A percentile compares a stretch with the other conserved stretches of the same genome.
phyloP scores from a whole-genome alignment of 495 filamentous ascomycete species.

The Aspergillus cavernicola region DNA sequence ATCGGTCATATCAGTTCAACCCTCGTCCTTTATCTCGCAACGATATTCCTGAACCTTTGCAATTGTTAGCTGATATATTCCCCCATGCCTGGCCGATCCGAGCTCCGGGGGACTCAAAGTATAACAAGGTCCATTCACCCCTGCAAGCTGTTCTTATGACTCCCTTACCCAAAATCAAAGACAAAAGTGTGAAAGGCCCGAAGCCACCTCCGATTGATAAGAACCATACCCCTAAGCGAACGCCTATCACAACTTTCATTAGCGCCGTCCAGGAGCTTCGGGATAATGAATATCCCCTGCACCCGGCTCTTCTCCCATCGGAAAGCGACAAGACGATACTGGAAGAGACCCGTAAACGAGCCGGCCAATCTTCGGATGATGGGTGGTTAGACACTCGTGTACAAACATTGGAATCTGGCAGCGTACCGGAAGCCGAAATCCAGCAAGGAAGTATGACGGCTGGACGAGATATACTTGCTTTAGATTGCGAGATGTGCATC shows the following conservation, averaged over 20 bases:
- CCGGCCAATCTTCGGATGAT: slow-evolving; percentile 46
- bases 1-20: slow-evolving; percentile 58
- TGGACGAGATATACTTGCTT: slow-evolving; percentile 72
- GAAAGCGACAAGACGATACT: slow-evolving; percentile 41
- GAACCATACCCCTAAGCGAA: slow-evolving; percentile 63
- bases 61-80: slow-evolving; percentile 77
- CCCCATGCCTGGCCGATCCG: slow-evolving; percentile 83
- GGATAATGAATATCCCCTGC: slow-evolving; percentile 75
- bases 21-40: slow-evolving; percentile 61
- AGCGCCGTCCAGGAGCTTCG: slow-evolving; percentile 66
- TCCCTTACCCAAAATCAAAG: slow-evolving; percentile 58
- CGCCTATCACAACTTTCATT: slow-evolving; percentile 73
- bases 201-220: slow-evolving; percentile 55
- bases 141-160: slow-evolving; percentile 74
- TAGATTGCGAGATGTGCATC: slow-evolving; percentile 97
- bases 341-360: slow-evolving; percentile 40
- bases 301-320: slow-evolving; percentile 61
- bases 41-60: slow-evolving; percentile 58
- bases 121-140: slow-evolving; percentile 76
- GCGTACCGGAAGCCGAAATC: slow-evolving; percentile 63
- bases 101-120: slow-evolving; percentile 78
- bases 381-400: slow-evolving; percentile 84
- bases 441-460: slow-evolving; percentile 78
- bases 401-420: slow-evolving; percentile 59
- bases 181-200: slow-evolving; percentile 53